Evolutionary conservation across 2,329 filamentous ascomycete genomes (phyloP).

Genomic region (Ceratocystis lukuohia): DNA sequence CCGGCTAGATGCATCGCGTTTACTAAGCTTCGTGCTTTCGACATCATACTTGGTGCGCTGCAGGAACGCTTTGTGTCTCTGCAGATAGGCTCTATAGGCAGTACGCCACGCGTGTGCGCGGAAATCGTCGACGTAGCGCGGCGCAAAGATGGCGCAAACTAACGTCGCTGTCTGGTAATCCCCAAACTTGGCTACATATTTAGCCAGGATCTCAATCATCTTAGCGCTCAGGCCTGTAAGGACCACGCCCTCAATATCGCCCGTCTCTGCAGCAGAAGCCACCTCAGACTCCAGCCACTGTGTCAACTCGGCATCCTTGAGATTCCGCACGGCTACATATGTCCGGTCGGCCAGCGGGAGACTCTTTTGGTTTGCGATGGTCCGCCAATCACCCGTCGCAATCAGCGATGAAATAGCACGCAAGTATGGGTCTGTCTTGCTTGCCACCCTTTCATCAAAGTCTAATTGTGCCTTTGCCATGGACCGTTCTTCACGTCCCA

Average conservation of each 20-base stretch:
- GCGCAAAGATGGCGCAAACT: slow-evolving; percentile 58
- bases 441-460: slow-evolving; percentile 45
- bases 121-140: slow-evolving; percentile 63
- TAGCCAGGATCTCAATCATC: slow-evolving; percentile 60
- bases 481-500: slow-evolving; percentile 36
- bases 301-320: slow-evolving; percentile 47
- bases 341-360: slow-evolving; percentile 63
- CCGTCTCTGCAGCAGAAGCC: slow-evolving; percentile 36
- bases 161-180: slow-evolving; percentile 70
- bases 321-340: slow-evolving; percentile 56
- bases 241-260: slow-evolving; percentile 61
- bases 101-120: slow-evolving; percentile 62
- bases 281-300: slow-evolving; percentile 57
- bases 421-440: slow-evolving; percentile 62
- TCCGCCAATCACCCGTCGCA: slow-evolving; percentile 61
- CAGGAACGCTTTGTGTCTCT: slow-evolving; percentile 60
- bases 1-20: slow-evolving; percentile 40
- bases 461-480: slow-evolving; percentile 39
- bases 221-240: slow-evolving; percentile 63
- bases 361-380: slow-evolving; percentile 58
- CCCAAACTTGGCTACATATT: slow-evolving; percentile 60
- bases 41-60: slow-evolving; percentile 67
- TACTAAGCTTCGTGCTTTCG: slow-evolving; percentile 57
- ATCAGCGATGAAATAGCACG: slow-evolving; percentile 68
- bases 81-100: slow-evolving; percentile 56